Percentiles rank a stretch among this genome's conserved stretches.
Conservation (phyloP, 257 asterid species). For the Mentha longifolia region DNA sequence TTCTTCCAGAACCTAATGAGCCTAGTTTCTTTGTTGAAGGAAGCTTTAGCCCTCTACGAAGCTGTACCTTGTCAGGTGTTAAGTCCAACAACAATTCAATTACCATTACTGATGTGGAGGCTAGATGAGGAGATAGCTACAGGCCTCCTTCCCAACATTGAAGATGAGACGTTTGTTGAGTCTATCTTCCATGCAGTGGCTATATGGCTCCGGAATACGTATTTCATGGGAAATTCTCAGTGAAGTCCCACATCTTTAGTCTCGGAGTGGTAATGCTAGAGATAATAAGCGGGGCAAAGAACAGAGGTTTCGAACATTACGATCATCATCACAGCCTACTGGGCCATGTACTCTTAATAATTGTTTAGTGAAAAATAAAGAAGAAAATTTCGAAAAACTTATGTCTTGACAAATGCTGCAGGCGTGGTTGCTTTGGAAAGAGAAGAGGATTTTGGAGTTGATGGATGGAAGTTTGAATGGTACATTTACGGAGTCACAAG, state of each 20-base stretch:
- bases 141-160: too few relatives aligned
- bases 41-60: too few relatives aligned
- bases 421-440: not conserved
- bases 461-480: not conserved
- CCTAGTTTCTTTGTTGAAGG: too few relatives aligned
- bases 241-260: constrained; percentile 53
- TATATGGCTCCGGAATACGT: constrained; percentile 62
- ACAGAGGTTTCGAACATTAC: constrained; percentile 34
- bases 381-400: not conserved
- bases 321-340: constrained; percentile 42
- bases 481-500: not conserved
- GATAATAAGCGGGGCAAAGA: constrained; percentile 54
- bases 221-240: constrained; percentile 51
- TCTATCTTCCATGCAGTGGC: constrained; percentile 42
- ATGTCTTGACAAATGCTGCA: not conserved
- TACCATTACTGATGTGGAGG: too few relatives aligned
- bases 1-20: too few relatives aligned
- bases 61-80: too few relatives aligned
- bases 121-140: too few relatives aligned
- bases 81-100: too few relatives aligned
- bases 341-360: constrained; percentile 39
- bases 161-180: too few relatives aligned
- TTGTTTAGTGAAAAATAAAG: not conserved
- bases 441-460: not conserved
- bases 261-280: constrained; percentile 55